Evolutionary conservation across 1,139 yeast species (phyloP).

Genomic region (Scheffersomyces insectosa): DNA sequence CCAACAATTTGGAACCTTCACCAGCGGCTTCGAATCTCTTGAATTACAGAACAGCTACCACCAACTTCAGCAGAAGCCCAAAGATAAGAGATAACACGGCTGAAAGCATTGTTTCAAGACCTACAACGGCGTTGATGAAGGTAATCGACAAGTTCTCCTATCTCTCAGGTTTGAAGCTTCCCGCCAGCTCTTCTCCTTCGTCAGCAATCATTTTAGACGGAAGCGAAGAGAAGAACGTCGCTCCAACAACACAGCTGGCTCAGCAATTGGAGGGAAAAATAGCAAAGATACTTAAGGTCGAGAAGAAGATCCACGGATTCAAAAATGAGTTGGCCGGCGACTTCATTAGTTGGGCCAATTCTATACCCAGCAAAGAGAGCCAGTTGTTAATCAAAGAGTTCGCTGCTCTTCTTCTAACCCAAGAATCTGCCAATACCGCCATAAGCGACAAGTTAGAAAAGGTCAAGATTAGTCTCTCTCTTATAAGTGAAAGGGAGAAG

Average conservation of each 20-base stretch:
- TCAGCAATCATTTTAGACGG: neutral
- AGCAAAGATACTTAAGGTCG: conserved; percentile 32
- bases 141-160: conserved; percentile 28
- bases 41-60: neutral
- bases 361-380: conserved; percentile 40
- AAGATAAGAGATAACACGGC: no score
- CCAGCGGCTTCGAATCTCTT: no score
- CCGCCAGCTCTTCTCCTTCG: neutral
- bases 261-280: conserved; percentile 23
- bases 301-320: conserved; percentile 32
- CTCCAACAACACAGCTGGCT: conserved; percentile 13
- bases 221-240: neutral
- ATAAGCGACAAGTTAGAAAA: conserved; percentile 41
- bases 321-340: conserved; percentile 39
- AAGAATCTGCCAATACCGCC: conserved; percentile 31
- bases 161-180: conserved; percentile 13
- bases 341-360: conserved; percentile 41
- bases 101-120: conserved; percentile 16
- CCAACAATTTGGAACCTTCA: no score
- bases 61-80: neutral
- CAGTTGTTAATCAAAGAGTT: conserved; percentile 41
- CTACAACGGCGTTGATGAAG: conserved; percentile 31
- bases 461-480: conserved; percentile 41
- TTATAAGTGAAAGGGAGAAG: conserved; percentile 53
- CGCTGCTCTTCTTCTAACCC: conserved; percentile 35